phyloP scores from a whole-genome alignment of 345 rosid genomes.

The Populus euphratica region DNA sequence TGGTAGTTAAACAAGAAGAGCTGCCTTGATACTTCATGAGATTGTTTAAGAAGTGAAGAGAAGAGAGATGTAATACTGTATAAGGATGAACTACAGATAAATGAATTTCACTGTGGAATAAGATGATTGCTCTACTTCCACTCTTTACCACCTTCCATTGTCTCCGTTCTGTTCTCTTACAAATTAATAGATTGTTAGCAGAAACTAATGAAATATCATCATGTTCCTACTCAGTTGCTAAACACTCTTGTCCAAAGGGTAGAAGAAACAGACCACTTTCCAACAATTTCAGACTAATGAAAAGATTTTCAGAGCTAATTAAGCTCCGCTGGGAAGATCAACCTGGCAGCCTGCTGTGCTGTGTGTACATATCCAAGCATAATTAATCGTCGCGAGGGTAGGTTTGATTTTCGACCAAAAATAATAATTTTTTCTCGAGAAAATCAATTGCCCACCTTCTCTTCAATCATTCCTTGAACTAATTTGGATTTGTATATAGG shows the following conservation, averaged over 20 bases:
- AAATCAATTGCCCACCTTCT: too few species aligned
- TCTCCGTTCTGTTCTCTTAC: neutral
- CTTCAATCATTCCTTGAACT: too few species aligned
- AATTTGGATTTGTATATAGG: too few species aligned
- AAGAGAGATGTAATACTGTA: neutral
- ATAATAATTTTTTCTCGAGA: too few species aligned
- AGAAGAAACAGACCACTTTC: neutral
- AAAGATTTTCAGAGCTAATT: too few species aligned
- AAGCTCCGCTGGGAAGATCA: too few species aligned
- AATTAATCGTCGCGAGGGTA: too few species aligned
- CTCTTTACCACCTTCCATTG: neutral
- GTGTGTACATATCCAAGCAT: too few species aligned
- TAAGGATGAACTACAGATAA: neutral
- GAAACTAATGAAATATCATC: neutral
- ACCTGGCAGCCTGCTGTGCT: too few species aligned
- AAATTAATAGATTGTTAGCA: neutral
- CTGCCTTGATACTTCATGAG: neutral
- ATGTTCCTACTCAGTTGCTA: neutral
- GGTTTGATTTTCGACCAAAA: too few species aligned
- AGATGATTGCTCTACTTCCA: neutral
- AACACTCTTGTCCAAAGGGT: neutral
- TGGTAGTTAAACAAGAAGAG: neutral
- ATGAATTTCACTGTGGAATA: neutral
- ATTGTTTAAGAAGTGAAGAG: neutral
- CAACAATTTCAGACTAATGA: too few species aligned